Base-by-base conservation (phyloP, 176 grass and related monocot species). In the Elaeis guineensis region DNA sequence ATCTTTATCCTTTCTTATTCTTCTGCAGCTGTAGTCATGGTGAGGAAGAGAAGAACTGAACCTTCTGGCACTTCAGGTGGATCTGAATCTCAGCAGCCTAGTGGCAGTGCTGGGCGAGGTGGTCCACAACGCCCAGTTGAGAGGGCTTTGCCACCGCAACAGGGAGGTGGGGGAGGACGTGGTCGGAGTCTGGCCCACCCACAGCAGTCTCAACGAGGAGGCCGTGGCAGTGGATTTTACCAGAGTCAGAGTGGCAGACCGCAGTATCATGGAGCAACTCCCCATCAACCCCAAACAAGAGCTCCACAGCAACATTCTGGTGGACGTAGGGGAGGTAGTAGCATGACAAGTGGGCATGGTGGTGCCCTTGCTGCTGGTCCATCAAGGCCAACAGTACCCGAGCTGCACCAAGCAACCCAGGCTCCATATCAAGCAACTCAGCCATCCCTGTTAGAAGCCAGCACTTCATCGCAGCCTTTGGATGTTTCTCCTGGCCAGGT, bases 341-440 rank as follows among this genome's bases (percentile, higher is more conserved):
- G 61, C 65, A 61, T 61, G 58, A 7, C 23, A 29, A 78, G 70
- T 67, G 85, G 81, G 74, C 85, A 72, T 57, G 79, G 69, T 28
- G 81, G 80, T 61, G 83, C 24, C 25, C 18, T 62, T 26, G 25
- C 65, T 63, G 66, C 75, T 66, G 78, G 81, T 63, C 81, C 81
- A 66, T 62, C 78, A 21, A 89, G 81, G 35, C 11, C 9, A 85
- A 82, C 79, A 82, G 77, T 82, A 89, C 89, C 89, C 89, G 89
- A 95, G 81, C 89, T 95, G 89, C 89, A 95, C 89, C 89, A 95
- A 95, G 89, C 89, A 82, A 77, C 72, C 5, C 67, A 79, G 70
- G 79, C 82, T 79, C 79, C 78, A 74, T 67, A 78, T 55, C 84
- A 79, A 64, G 75, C 71, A 65, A 71, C 66, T 71, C 9, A 71